Conservation (phyloP, 345 rosid species). For the Laguncularia racemosa region DNA sequence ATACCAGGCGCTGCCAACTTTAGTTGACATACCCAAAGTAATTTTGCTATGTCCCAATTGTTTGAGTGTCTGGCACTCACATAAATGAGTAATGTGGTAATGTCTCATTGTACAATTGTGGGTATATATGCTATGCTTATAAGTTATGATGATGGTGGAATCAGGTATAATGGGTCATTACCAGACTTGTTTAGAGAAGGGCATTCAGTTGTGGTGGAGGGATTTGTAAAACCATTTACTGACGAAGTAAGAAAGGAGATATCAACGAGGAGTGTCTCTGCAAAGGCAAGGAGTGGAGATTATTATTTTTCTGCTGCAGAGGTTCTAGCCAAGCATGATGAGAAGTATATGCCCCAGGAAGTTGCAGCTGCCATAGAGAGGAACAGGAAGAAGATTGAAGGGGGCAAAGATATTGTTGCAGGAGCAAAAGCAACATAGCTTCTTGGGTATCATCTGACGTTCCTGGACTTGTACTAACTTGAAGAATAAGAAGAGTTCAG, state of each 20-base stretch:
- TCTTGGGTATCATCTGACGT: neutral
- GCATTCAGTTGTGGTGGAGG: no score
- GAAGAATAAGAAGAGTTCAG: neutral
- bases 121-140: no score
- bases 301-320: constrained; percentile 73
- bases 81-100: no score
- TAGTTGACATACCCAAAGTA: no score
- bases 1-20: no score
- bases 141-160: no score
- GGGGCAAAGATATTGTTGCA: constrained; percentile 11
- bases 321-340: constrained; percentile 96
- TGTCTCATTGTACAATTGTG: no score
- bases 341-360: constrained; percentile 94
- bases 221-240: no score
- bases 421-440: constrained; percentile 8
- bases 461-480: neutral
- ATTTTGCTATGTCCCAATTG: no score
- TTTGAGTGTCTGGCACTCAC: no score
- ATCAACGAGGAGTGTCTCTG: constrained; percentile 42
- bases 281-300: constrained; percentile 58
- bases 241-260: constrained; percentile 53
- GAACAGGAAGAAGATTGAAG: constrained; percentile 74
- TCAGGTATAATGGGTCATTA: neutral
- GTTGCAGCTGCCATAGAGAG: constrained; percentile 96
- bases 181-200: no score